Evolutionary conservation across 2,329 filamentous ascomycete species (phyloP), one percentile per base, ranked within the genome.

Genomic region (Neoscytalidium dimidiatum): DNA sequence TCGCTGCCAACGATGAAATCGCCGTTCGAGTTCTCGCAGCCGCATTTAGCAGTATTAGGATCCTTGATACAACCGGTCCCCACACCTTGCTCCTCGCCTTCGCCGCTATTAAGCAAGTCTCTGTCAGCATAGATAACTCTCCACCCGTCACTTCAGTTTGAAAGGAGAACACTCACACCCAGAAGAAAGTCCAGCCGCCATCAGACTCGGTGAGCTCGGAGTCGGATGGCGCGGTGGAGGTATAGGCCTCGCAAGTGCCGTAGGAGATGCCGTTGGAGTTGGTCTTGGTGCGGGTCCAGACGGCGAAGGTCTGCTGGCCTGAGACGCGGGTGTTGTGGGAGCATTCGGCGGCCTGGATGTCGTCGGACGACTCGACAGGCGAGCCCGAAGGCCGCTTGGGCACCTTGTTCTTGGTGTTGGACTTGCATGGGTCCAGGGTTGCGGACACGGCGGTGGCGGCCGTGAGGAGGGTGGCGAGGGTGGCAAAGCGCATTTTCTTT

Each of bases 221-320:
- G 23, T 28, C 23, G 23, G 60, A 43, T 5, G 60, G 60, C 1
- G 46, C 60, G 23, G 46, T 52, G 60, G 46, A 62, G 43, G 44
- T 52, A 26, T 62, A 62, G 19, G 60, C 60, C 44, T 51, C 23
- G 60, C 60, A 84, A 4, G 80, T 83, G 44, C 62, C 62, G 41
- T 84, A 84, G 2, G 81, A 81, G 2, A 75, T 77, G 26, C 82
- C 82, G 65, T 82, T 60, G 66, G 69, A 69, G 21, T 66, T 68
- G 67, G 84, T 83, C 79, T 69, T 82, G 82, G 63, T 81, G 69
- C 70, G 82, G 81, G 70, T 84, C 79, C 4, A 80, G 56, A 79
- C 70, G 49, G 77, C 78, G 48, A 79, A 80, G 13, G 77, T 80
- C 65, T 80, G 75, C 0, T 66, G 73, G 35, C 69, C 67, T 14